These are phyloP conservation scores for Mycena epipterygia DNA, from an alignment of 768 basidiomycete species.

Conservation along the genomic window DNA sequence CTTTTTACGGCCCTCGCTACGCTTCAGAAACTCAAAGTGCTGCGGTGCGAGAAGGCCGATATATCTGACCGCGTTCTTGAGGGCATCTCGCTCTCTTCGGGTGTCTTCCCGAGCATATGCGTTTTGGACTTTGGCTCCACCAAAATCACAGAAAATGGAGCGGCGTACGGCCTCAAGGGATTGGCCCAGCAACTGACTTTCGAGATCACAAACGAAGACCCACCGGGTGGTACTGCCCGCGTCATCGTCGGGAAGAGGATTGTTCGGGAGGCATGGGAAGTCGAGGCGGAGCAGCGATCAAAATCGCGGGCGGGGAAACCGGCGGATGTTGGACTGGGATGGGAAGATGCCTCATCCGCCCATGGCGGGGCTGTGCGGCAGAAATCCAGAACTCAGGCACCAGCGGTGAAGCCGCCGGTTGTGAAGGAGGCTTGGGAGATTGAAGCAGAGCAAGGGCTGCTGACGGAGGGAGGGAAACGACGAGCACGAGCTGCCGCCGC, in stretches of 20 bases:
- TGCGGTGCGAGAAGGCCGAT: slow-evolving; percentile 67
- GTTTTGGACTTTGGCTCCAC: slow-evolving; percentile 80
- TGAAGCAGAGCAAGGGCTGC: slow-evolving; percentile 80
- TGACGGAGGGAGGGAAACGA: slow-evolving; percentile 81
- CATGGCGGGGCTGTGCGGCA: slow-evolving; percentile 6
- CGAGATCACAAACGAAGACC: slow-evolving; percentile 67
- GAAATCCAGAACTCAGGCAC: slow-evolving; percentile 20
- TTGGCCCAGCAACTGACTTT: slow-evolving; percentile 67
- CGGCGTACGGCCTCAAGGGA: slow-evolving; percentile 59
- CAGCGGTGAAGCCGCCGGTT: slow-evolving; percentile 48
- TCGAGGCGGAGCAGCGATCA: slow-evolving; percentile 74
- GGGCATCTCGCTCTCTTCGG: slow-evolving; percentile 41
- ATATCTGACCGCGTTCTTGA: slow-evolving; percentile 72
- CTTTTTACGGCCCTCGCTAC: slow-evolving; percentile 63
- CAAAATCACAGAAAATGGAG: slow-evolving; percentile 60
- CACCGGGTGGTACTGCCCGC: slow-evolving; percentile 63
- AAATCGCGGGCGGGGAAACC: slow-evolving; percentile 56
- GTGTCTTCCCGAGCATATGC: slow-evolving; percentile 64
- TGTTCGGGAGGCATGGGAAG: slow-evolving; percentile 83
- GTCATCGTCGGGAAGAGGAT: slow-evolving; percentile 80
- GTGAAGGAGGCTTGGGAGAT: slow-evolving; percentile 85
- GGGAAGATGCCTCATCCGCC: slow-evolving; percentile 47
- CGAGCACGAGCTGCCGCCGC: slow-evolving; percentile 71
- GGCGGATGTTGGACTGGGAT: slow-evolving; percentile 32
- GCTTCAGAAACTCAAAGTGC: slow-evolving; percentile 68